A percentile compares a stretch with the other conserved stretches of the same genome.
Conservation (phyloP, 1,284 basidiomycete genomes). For the Microbotryum silenes-acaulis region DNA sequence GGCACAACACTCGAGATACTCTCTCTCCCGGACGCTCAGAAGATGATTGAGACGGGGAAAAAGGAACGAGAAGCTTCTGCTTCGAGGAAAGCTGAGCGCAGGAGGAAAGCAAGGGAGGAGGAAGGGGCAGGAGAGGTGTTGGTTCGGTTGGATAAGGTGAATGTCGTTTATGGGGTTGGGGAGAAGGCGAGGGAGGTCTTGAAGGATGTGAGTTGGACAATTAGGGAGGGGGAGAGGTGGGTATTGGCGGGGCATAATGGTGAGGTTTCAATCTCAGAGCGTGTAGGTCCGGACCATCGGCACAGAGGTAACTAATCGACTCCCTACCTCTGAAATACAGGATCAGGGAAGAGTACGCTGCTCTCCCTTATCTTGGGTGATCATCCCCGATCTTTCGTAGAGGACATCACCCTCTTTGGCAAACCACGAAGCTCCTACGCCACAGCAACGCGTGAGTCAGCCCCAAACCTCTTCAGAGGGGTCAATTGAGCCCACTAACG, state of each 20-base stretch:
- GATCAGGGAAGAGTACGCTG: slow-evolving; percentile 91
- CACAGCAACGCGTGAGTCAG: slow-evolving; percentile 21
- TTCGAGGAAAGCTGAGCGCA: slow-evolving; percentile 1
- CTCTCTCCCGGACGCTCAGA: slow-evolving; percentile 3
- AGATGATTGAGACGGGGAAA: slow-evolving; percentile 15
- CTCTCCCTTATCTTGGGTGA: slow-evolving; percentile 87
- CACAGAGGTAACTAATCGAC: neutral
- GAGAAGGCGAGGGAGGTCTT: slow-evolving; percentile 52
- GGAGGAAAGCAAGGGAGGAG: slow-evolving; percentile 13
- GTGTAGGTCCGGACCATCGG: neutral
- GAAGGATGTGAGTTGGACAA: slow-evolving; percentile 66
- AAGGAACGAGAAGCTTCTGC: slow-evolving; percentile 13
- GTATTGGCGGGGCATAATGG: slow-evolving; percentile 81
- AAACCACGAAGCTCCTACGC: slow-evolving; percentile 32
- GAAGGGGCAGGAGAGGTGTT: slow-evolving; percentile 37
- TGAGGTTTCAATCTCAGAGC: slow-evolving; percentile 37
- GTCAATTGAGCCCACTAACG: neutral
- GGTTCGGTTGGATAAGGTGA: slow-evolving; percentile 58
- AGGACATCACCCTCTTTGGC: slow-evolving; percentile 46
- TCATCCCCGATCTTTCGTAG: slow-evolving; percentile 86
- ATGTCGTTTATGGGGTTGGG: slow-evolving; percentile 56
- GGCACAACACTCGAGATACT: slow-evolving; percentile 47
- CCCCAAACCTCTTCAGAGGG: neutral
- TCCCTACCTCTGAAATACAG: slow-evolving; percentile 41
- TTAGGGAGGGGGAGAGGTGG: slow-evolving; percentile 72